These are phyloP conservation scores for Colletotrichum cuscutae DNA, from an alignment of 2,329 filamentous ascomycete genomes.

Conservation along the genomic window DNA sequence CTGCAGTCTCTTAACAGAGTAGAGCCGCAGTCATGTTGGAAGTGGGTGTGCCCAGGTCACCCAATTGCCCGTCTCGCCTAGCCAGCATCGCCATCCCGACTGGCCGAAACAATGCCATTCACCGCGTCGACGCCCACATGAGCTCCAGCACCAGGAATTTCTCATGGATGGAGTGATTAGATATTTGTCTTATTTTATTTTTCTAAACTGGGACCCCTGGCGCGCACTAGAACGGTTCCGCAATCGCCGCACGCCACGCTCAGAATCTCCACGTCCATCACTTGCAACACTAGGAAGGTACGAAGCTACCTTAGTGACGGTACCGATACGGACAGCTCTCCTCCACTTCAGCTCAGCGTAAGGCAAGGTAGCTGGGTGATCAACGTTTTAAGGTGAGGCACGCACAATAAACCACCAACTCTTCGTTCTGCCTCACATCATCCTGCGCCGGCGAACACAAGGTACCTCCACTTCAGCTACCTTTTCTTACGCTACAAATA, in stretches of 20 bases:
- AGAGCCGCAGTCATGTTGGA: background rate
- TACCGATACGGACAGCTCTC: constrained; percentile 10
- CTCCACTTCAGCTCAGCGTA: constrained; percentile 10
- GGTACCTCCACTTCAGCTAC: constrained; percentile 3
- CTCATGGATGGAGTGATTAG: background rate
- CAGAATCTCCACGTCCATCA: constrained; percentile 23
- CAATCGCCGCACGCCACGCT: constrained; percentile 26
- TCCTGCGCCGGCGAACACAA: background rate
- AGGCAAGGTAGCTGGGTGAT: too few relatives aligned
- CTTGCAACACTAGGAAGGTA: constrained; percentile 23
- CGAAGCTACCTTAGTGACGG: background rate
- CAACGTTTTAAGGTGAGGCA: constrained; percentile 1
- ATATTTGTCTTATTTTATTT: background rate
- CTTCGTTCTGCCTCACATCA: background rate
- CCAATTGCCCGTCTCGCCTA: constrained; percentile 20
- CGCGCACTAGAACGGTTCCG: constrained; percentile 11
- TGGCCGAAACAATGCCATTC: constrained; percentile 31
- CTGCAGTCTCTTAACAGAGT: background rate
- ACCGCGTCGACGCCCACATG: constrained; percentile 20
- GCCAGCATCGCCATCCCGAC: constrained; percentile 19
- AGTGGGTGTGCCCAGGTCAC: constrained; percentile 22
- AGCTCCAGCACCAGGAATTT: constrained; percentile 7
- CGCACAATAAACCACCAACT: background rate
- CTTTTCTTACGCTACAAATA: background rate
- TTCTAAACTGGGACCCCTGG: constrained; percentile 2